Conservation (phyloP, 2,329 filamentous ascomycete species). For the Dendrostoma leiphaemia region DNA sequence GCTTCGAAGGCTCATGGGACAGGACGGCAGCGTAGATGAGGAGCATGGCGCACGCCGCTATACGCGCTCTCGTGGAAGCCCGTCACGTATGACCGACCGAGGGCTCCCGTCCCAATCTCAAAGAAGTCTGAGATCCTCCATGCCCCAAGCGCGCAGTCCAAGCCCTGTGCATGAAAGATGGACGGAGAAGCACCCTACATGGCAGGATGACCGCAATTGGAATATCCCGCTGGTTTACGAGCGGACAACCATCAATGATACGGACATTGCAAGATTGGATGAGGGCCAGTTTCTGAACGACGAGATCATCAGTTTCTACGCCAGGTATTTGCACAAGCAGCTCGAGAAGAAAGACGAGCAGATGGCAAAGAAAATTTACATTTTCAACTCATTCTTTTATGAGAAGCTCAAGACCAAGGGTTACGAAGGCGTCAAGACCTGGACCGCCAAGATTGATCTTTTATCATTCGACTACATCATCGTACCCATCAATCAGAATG, state of each 20-base stretch:
- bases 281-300: constrained; percentile 90
- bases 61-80: not conserved
- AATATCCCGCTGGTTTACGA: constrained; percentile 61
- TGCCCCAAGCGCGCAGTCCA: constrained; percentile 6
- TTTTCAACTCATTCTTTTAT: constrained; percentile 94
- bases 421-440: constrained; percentile 80
- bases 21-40: not conserved
- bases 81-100: not conserved
- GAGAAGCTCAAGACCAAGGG: constrained; percentile 77
- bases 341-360: constrained; percentile 54
- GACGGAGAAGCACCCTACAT: constrained; percentile 49
- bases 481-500: constrained; percentile 83
- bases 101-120: constrained; percentile 17
- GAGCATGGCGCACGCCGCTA: not conserved
- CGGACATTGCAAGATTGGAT: constrained; percentile 75
- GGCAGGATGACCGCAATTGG: constrained; percentile 48
- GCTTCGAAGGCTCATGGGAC: not conserved
- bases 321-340: constrained; percentile 67
- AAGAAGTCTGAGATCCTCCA: constrained; percentile 14
- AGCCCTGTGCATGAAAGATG: constrained; percentile 36
- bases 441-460: constrained; percentile 84
- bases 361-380: constrained; percentile 67
- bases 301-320: constrained; percentile 85
- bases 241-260: constrained; percentile 64
- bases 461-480: constrained; percentile 86